phyloP scores from a whole-genome alignment of 2,329 filamentous ascomycete genomes.

The Ophiostoma australiae region DNA sequence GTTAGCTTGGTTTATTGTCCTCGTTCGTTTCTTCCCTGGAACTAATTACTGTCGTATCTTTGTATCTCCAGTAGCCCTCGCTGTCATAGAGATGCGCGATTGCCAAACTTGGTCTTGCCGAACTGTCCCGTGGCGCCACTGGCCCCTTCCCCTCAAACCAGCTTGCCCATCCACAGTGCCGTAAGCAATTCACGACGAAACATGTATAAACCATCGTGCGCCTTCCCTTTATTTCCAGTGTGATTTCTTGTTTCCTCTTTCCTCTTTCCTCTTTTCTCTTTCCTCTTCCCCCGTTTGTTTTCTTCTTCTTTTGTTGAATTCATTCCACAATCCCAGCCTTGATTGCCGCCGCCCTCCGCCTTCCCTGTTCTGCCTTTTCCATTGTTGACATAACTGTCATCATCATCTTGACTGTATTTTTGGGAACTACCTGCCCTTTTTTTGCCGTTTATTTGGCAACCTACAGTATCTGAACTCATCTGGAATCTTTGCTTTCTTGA shows the following conservation, averaged over 20 bases:
- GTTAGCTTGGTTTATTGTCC: neutral
- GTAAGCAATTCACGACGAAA: neutral
- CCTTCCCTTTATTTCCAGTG: neutral
- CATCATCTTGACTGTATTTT: neutral
- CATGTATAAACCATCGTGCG: neutral
- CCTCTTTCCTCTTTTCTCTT: neutral
- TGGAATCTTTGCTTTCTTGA: neutral
- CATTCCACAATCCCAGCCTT: neutral
- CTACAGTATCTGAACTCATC: no score
- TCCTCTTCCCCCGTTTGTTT: neutral
- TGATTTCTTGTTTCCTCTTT: neutral
- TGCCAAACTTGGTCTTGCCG: conserved; percentile 21
- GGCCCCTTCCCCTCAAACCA: neutral
- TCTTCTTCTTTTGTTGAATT: neutral
- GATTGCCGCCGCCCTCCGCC: neutral
- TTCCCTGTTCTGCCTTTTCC: neutral
- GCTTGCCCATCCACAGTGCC: neutral
- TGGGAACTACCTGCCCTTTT: neutral
- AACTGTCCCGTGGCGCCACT: conserved; percentile 21
- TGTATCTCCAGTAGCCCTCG: neutral
- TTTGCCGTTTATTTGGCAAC: neutral
- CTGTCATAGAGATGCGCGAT: conserved; percentile 8
- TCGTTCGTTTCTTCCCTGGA: neutral
- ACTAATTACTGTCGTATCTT: neutral
- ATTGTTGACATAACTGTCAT: neutral